Base-by-base conservation (phyloP, 179 eudicot species). In the Silene coronaria region DNA sequence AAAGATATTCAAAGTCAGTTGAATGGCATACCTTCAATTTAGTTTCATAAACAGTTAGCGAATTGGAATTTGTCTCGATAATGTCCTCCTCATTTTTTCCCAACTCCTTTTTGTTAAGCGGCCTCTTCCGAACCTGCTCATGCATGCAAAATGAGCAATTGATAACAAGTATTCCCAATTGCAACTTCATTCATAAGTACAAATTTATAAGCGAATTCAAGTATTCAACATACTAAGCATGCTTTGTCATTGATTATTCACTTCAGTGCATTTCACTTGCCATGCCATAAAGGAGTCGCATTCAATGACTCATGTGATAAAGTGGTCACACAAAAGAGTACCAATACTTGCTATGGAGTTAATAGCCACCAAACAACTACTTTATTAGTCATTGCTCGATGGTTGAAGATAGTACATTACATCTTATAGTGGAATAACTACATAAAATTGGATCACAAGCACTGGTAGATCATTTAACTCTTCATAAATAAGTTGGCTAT, bases 81-180 rank as follows among this genome's bases (percentile, higher is more conserved):
- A 96, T 96, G 85, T 96, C 99, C 75, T 96, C 98, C 81, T 96
- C 99, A 71, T 88, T 96, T 90, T 86, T 93, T 75, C 93, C 79
- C 70, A 91, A 72, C 86, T 96, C 99, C 85, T 90, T 96, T 75
- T 93, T 96, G 86, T 96, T 96, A 48, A 91, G 82, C 8, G 99
- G 99, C 78, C 99, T 84, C 85, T 96, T 96, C 9, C 99, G 91
- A 79, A 96, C 99, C 99, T 96, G 93, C 72, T 78, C 77, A 61
- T 32, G 66, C 27, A 73, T 12, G 65, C 5, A 59, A 30, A 60
- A 70, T 65, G 30, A 64, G 30, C 11, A 21, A 38, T 23, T 63
- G 67, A 36, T 30, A 69, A 61, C 62, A 11, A 46, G 45, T 1
- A 53, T 38, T 28, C 46, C 13, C 27, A 62, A 42, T 1, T 5